A percentile compares a stretch with the other conserved stretches of the same genome.
These are phyloP conservation scores for Thermoascus crustaceus DNA, from an alignment of 2,329 filamentous ascomycete genomes.

Conservation along the genomic window DNA sequence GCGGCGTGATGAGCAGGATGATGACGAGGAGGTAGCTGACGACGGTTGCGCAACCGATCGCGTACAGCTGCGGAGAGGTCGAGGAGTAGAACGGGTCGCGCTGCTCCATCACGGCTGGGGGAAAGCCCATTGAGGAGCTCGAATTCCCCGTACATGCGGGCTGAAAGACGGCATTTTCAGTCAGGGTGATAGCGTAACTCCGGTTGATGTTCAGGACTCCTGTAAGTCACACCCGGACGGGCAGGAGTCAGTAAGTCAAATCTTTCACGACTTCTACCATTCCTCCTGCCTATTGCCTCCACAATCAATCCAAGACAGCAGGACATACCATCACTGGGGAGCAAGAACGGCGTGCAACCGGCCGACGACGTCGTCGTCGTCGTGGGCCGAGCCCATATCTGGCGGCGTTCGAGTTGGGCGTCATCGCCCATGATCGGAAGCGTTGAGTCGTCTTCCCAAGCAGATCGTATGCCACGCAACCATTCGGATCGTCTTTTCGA, in stretches of 20 bases:
- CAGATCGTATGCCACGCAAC: conserved; percentile 9
- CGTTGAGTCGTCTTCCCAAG: conserved; percentile 10
- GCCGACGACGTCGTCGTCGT: conserved; percentile 29
- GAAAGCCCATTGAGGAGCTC: conserved; percentile 21
- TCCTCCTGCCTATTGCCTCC: background rate
- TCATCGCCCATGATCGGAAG: conserved; percentile 26
- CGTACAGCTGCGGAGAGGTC: conserved; percentile 86
- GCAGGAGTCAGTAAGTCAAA: conserved; percentile 2
- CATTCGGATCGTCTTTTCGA: conserved; percentile 3
- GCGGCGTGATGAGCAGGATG: conserved; percentile 89
- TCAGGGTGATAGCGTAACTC: conserved; percentile 37
- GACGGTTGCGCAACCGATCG: conserved; percentile 82
- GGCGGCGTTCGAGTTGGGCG: conserved; percentile 27
- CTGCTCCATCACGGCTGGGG: conserved; percentile 55
- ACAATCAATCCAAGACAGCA: conserved; percentile 26
- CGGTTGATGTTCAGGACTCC: conserved; percentile 36
- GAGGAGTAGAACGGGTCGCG: conserved; percentile 89
- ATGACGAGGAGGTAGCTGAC: conserved; percentile 87
- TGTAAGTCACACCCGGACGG: conserved; percentile 10
- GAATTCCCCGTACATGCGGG: conserved; percentile 40
- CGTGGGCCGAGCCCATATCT: conserved; percentile 34
- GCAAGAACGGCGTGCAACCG: conserved; percentile 54
- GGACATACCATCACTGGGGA: conserved; percentile 49
- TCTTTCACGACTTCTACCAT: conserved; percentile 3
- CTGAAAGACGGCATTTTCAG: conserved; percentile 42